Percentiles rank a stretch among this genome's conserved stretches.
Conservation (phyloP, 192 early-diverging fungal genomes). For the Podochytrium sp. region DNA sequence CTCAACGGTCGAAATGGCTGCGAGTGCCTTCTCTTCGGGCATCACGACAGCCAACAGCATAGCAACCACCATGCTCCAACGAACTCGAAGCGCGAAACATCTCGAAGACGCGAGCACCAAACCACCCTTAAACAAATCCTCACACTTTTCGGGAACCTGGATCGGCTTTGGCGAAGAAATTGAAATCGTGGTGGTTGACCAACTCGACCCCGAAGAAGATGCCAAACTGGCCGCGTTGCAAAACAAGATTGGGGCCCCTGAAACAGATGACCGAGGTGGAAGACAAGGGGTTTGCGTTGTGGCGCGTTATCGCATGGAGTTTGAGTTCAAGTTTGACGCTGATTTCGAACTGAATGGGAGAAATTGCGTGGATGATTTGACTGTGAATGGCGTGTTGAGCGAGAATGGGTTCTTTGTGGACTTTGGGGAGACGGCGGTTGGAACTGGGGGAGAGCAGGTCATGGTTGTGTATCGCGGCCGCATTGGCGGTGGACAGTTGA, state of each 20-base stretch:
- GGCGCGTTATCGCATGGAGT: conserved; percentile 24
- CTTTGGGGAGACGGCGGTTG: conserved; percentile 1
- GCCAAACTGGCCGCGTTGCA: neutral
- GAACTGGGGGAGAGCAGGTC: conserved; percentile 7
- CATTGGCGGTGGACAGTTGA: conserved; percentile 22
- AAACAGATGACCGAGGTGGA: conserved; percentile 4
- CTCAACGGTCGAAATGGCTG: neutral
- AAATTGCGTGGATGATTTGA: conserved; percentile 16
- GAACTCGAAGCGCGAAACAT: neutral
- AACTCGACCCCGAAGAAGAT: conserved; percentile 11
- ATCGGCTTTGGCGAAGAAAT: conserved; percentile 18
- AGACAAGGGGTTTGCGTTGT: neutral
- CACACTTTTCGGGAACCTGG: conserved; percentile 16
- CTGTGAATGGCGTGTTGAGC: conserved; percentile 14
- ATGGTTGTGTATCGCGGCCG: conserved; percentile 5
- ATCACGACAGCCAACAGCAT: neutral
- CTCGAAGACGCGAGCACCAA: neutral
- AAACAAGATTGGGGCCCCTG: neutral
- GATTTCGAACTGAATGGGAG: neutral
- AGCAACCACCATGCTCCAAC: neutral
- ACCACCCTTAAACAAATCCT: neutral
- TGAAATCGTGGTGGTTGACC: conserved; percentile 7
- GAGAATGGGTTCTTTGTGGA: conserved; percentile 13
- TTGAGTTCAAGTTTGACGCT: conserved; percentile 5
- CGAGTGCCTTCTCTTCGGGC: neutral